These are phyloP conservation scores for Mycena vitilis DNA, from an alignment of 768 basidiomycete genomes.

Conservation along the genomic window DNA sequence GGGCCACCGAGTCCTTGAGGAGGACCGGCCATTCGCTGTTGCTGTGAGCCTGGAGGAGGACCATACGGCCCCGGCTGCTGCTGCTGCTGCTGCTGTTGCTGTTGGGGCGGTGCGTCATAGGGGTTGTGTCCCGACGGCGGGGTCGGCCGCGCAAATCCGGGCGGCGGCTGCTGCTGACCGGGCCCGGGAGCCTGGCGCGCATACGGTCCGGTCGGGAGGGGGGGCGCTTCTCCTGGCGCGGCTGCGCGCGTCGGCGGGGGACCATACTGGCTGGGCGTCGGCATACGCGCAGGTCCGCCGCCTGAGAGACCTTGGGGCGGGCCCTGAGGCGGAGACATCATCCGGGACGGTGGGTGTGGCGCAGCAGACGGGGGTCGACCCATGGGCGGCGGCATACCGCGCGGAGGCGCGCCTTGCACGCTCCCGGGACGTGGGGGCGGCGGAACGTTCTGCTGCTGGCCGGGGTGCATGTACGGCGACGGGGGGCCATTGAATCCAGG, in stretches of 20 bases:
- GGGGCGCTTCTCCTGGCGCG: conserved; percentile 55
- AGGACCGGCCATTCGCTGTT: conserved; percentile 38
- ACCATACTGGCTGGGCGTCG: conserved; percentile 63
- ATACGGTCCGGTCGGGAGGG: conserved; percentile 49
- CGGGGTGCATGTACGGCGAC: conserved; percentile 58
- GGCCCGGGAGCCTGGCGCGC: conserved; percentile 48
- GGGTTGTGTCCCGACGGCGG: conserved; percentile 15
- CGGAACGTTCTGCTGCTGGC: conserved; percentile 60
- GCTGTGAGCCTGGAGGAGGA: conserved; percentile 38
- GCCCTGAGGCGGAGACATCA: conserved; percentile 61
- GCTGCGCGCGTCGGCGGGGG: conserved; percentile 55
- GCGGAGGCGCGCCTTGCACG: conserved; percentile 61
- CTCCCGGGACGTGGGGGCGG: conserved; percentile 76
- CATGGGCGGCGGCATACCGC: conserved; percentile 41
- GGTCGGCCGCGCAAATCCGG: conserved; percentile 31
- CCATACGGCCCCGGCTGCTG: conserved; percentile 54
- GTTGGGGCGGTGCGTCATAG: conserved; percentile 34
- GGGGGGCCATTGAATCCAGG: conserved; percentile 60
- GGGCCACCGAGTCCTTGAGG: conserved; percentile 42
- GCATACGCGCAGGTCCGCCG: conserved; percentile 44
- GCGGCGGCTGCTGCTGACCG: conserved; percentile 45
- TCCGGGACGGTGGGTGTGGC: conserved; percentile 53
- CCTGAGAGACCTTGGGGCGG: conserved; percentile 39
- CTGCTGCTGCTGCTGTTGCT: conserved; percentile 31
- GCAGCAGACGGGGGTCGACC: conserved; percentile 35